Evolutionary conservation across 2,329 filamentous ascomycete species (phyloP).

Genomic region (Cadophora gregata): DNA sequence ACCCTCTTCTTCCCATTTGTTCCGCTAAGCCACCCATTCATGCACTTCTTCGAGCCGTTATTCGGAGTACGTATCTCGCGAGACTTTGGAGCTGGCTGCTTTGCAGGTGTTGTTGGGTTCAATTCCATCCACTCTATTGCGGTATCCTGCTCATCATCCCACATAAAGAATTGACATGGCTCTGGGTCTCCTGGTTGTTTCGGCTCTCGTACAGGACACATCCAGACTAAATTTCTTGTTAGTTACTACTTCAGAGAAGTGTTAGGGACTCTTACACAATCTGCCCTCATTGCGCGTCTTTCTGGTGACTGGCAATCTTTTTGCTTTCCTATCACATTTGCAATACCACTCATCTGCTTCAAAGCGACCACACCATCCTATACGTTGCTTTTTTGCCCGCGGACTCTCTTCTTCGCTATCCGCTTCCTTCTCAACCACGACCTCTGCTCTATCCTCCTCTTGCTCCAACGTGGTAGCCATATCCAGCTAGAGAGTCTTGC

Average conservation of each 20-base stretch:
- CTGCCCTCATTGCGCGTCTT: neutral
- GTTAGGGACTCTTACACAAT: neutral
- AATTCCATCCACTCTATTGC: conserved; percentile 8
- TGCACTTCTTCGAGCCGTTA: neutral
- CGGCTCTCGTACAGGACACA: neutral
- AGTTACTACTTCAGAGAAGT: neutral
- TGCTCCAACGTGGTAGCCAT: neutral
- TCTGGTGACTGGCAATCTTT: neutral
- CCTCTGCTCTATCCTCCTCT: neutral
- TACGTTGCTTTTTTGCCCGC: neutral
- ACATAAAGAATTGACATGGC: conserved; percentile 16
- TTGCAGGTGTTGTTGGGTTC: conserved; percentile 10
- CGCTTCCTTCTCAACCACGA: neutral
- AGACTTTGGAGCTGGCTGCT: conserved; percentile 10
- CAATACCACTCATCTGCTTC: conserved; percentile 5
- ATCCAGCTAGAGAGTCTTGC: too few relatives aligned
- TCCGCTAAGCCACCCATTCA: neutral
- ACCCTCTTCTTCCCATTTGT: neutral
- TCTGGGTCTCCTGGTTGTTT: conserved; percentile 1
- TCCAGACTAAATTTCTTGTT: neutral
- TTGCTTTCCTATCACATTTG: neutral
- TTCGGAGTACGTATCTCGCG: neutral
- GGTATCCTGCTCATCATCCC: neutral
- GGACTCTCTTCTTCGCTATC: neutral
- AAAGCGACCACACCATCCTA: conserved; percentile 1